A percentile compares a stretch with the other conserved stretches of the same genome.
Conservation (phyloP, 768 basidiomycete genomes). For the Pulveroboletus sp. region DNA sequence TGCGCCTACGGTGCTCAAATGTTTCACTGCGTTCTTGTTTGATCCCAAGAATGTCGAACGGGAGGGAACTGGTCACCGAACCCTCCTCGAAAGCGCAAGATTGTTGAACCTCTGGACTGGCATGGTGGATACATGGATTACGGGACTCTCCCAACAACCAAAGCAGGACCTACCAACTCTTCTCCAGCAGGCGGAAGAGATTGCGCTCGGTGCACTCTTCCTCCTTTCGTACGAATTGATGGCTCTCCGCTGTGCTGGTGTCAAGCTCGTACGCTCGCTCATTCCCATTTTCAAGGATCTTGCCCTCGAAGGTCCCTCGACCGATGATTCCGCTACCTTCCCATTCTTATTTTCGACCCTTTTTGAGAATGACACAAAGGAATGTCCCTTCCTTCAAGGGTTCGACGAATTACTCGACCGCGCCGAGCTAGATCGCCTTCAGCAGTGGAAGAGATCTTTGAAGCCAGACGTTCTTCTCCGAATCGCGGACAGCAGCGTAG, state of each 20-base stretch:
- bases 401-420: constrained; percentile 67
- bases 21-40: constrained; percentile 73
- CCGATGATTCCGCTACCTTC: constrained; percentile 25
- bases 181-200: constrained; percentile 50
- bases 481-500: constrained; percentile 68
- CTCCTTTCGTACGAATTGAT: constrained; percentile 58
- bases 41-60: constrained; percentile 59
- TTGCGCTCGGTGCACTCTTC: constrained; percentile 74
- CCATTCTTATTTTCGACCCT: constrained; percentile 46
- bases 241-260: constrained; percentile 55
- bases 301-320: constrained; percentile 30
- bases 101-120: constrained; percentile 72
- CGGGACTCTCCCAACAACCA: constrained; percentile 41
- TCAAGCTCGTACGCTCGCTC: constrained; percentile 61
- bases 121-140: constrained; percentile 69
- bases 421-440: constrained; percentile 56
- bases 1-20: constrained; percentile 56
- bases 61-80: constrained; percentile 59
- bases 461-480: constrained; percentile 57
- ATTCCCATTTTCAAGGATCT: constrained; percentile 48
- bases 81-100: constrained; percentile 65
- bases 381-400: constrained; percentile 51
- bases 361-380: constrained; percentile 48
- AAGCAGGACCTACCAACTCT: constrained; percentile 38
- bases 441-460: constrained; percentile 62